A percentile compares a stretch with the other conserved stretches of the same genome.
phyloP scores from a whole-genome alignment of 805 yeast species.

The Wickerhamiella siamensis region DNA sequence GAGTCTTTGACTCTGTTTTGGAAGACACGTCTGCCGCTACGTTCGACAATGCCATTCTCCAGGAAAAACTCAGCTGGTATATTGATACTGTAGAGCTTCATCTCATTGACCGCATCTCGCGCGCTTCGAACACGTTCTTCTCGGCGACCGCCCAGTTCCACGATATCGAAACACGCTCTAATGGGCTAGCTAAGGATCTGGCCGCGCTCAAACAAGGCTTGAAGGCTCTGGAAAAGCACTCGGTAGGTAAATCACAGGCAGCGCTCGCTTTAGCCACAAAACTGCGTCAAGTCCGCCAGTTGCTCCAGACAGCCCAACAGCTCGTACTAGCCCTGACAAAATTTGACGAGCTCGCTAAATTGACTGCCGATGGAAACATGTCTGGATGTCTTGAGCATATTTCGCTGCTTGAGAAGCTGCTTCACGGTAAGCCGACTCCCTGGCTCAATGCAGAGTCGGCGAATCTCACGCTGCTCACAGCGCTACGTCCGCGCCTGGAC shows the following conservation, averaged over 20 bases:
- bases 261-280: not conserved
- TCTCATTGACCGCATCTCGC: slow-evolving; percentile 67
- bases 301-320: slow-evolving; percentile 40
- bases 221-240: not conserved
- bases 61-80: slow-evolving; percentile 67
- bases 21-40: slow-evolving; percentile 27
- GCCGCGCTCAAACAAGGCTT: slow-evolving; percentile 2
- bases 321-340: slow-evolving; percentile 33
- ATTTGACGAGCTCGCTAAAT: slow-evolving; percentile 36
- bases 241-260: not conserved
- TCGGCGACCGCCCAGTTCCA: slow-evolving; percentile 69
- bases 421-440: slow-evolving; percentile 31
- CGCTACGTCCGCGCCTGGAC: slow-evolving; percentile 3
- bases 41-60: slow-evolving; percentile 32
- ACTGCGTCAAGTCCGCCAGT: slow-evolving; percentile 25
- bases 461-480: slow-evolving; percentile 3
- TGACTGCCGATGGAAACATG: slow-evolving; percentile 31
- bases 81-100: slow-evolving; percentile 75
- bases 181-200: slow-evolving; percentile 2
- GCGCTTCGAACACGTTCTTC: slow-evolving; percentile 73
- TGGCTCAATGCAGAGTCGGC: not conserved
- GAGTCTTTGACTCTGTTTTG: slow-evolving; percentile 60
- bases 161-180: slow-evolving; percentile 32
- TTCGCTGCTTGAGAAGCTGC: slow-evolving; percentile 40
- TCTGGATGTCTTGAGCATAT: slow-evolving; percentile 44